A percentile compares a stretch with the other conserved stretches of the same genome.
Evolutionary conservation across 2,329 filamentous ascomycete genomes (phyloP).

Genomic region (Sarocladiaceae sp.): DNA sequence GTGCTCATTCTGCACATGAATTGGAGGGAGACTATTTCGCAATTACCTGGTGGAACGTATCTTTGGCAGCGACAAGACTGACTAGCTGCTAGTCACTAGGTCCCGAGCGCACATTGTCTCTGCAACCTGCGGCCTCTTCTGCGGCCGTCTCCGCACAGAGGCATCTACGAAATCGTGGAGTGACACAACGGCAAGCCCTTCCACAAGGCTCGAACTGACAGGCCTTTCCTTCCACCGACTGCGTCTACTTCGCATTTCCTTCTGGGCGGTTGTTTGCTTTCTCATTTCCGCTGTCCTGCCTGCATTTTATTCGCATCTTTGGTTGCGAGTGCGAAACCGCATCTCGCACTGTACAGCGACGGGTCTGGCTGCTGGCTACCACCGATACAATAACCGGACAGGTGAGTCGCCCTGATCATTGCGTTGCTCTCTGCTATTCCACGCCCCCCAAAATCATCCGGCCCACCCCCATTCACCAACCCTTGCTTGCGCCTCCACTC

Average conservation of each 20-base stretch:
- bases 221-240: background rate
- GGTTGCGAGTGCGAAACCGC: background rate
- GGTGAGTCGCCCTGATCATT: constrained; percentile 6
- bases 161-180: background rate
- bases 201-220: background rate
- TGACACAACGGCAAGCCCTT: background rate
- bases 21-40: too few species aligned
- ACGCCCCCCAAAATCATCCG: background rate
- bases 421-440: background rate
- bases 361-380: background rate
- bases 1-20: background rate
- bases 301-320: background rate
- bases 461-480: background rate
- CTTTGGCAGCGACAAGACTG: background rate
- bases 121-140: constrained; percentile 36
- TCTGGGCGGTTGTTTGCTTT: constrained; percentile 4
- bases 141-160: constrained; percentile 24
- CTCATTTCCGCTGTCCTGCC: background rate
- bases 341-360: background rate
- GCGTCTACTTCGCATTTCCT: background rate
- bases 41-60: background rate
- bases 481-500: constrained; percentile 1
- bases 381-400: background rate
- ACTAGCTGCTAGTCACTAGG: background rate
- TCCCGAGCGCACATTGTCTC: constrained; percentile 20